A percentile compares a stretch with the other conserved stretches of the same genome.
Conservation (phyloP, 352 stramenopile genomes). For the Plasmopara halstedii region DNA sequence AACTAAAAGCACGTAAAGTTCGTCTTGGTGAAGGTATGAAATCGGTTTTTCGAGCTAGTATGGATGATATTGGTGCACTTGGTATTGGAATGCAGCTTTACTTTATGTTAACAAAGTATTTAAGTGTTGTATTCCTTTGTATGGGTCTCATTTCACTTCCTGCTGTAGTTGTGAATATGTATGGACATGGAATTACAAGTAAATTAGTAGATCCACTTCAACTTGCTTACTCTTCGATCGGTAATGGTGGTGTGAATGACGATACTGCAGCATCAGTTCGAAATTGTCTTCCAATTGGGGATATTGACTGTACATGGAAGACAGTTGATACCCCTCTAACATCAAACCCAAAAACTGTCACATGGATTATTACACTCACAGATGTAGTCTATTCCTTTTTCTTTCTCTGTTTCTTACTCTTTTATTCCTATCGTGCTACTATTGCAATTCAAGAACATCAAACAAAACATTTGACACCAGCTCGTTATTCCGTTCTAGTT, state of each 20-base stretch:
- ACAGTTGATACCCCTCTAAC: slow-evolving; percentile 38
- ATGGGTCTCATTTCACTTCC: slow-evolving; percentile 41
- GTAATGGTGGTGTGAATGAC: slow-evolving; percentile 36
- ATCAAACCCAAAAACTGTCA: slow-evolving; percentile 26
- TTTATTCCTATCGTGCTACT: slow-evolving; percentile 25
- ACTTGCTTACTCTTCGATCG: slow-evolving; percentile 34
- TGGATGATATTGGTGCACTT: slow-evolving; percentile 39
- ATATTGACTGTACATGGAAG: slow-evolving; percentile 38
- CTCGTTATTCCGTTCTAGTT: slow-evolving; percentile 46
- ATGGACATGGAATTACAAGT: slow-evolving; percentile 36
- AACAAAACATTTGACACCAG: slow-evolving; percentile 40
- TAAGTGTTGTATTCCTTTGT: slow-evolving; percentile 23
- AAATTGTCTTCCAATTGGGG: slow-evolving; percentile 24
- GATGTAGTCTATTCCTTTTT: slow-evolving; percentile 37
- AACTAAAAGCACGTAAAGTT: slow-evolving; percentile 18
- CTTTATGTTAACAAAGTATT: slow-evolving; percentile 51
- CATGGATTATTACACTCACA: slow-evolving; percentile 39
- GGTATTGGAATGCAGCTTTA: slow-evolving; percentile 54
- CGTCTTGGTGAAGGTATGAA: slow-evolving; percentile 33
- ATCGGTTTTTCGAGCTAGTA: slow-evolving; percentile 21
- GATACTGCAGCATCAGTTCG: slow-evolving; percentile 16
- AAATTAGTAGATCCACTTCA: slow-evolving; percentile 35
- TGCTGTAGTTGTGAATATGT: slow-evolving; percentile 32
- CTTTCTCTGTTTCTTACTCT: slow-evolving; percentile 30
- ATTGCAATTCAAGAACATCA: slow-evolving; percentile 28